Percentiles rank a stretch among this genome's conserved stretches.
Conservation (phyloP, 2,329 filamentous ascomycete species). For the Cercospora beticola region DNA sequence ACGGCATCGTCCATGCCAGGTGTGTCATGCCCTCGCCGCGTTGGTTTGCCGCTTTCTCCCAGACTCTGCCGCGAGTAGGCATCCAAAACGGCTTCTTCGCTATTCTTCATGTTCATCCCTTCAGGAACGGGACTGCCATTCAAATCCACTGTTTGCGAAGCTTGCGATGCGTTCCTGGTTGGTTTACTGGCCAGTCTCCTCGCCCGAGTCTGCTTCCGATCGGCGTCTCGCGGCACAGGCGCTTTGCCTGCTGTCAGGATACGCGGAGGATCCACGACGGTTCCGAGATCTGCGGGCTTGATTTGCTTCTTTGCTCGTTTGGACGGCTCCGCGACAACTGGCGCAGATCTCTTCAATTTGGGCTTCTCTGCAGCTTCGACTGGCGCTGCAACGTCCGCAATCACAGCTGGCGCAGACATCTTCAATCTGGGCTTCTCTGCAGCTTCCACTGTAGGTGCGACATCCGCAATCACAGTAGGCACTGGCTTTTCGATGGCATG, state of each 20-base stretch:
- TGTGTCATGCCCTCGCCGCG: neutral
- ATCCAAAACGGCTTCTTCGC: constrained; percentile 30
- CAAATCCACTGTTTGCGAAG: constrained; percentile 32
- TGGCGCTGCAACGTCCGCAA: neutral
- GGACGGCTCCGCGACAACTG: neutral
- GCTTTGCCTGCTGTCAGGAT: neutral
- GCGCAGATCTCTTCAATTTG: neutral
- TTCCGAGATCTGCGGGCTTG: neutral
- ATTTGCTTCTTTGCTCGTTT: neutral
- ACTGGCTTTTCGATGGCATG: neutral
- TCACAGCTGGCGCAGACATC: neutral
- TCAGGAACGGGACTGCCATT: constrained; percentile 35
- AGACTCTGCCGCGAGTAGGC: constrained; percentile 28
- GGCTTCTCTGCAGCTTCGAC: neutral
- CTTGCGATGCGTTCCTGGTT: constrained; percentile 25
- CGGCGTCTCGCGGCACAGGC: neutral
- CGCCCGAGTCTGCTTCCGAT: neutral
- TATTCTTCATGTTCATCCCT: constrained; percentile 25
- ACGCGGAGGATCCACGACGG: neutral
- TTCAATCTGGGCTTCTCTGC: neutral
- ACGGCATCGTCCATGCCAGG: neutral
- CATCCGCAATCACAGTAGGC: neutral
- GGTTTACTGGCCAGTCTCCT: constrained; percentile 10
- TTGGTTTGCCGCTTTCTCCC: neutral
- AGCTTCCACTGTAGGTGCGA: neutral